A percentile compares a stretch with the other conserved stretches of the same genome.
Evolutionary conservation across 1,139 yeast species (phyloP).

Genomic region (Saccharomycopsis hybrid): DNA sequence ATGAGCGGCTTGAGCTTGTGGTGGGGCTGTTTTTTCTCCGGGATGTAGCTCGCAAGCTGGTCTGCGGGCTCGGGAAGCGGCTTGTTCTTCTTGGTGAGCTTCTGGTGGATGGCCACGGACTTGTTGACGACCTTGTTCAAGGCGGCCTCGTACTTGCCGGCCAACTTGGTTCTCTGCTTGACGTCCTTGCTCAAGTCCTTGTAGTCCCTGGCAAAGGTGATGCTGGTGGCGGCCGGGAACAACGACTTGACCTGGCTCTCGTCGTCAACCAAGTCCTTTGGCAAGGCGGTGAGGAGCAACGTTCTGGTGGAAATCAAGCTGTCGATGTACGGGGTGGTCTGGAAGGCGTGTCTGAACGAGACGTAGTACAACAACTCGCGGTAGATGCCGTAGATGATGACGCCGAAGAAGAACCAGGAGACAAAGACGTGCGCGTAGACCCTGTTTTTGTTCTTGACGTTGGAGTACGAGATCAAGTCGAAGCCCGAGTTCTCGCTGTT

Average conservation of each 20-base stretch:
- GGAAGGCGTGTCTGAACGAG: constrained; percentile 72
- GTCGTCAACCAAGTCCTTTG: constrained; percentile 58
- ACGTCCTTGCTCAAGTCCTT: constrained; percentile 53
- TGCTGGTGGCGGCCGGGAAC: constrained; percentile 66
- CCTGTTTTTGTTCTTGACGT: constrained; percentile 49
- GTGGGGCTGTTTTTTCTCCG: constrained; percentile 71
- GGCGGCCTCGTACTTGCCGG: constrained; percentile 61
- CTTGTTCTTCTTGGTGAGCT: constrained; percentile 56
- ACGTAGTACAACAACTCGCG: constrained; percentile 78
- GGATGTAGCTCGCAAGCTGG: constrained; percentile 60
- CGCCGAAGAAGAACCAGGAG: constrained; percentile 74
- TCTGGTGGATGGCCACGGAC: constrained; percentile 56
- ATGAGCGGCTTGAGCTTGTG: constrained; percentile 56
- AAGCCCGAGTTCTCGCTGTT: constrained; percentile 52
- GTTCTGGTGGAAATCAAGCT: constrained; percentile 69
- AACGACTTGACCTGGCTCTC: constrained; percentile 50
- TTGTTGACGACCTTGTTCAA: constrained; percentile 52
- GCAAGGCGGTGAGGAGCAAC: constrained; percentile 74
- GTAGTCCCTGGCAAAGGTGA: constrained; percentile 69
- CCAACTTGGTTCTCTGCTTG: constrained; percentile 55
- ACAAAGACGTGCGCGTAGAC: constrained; percentile 84
- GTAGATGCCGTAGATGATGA: constrained; percentile 63
- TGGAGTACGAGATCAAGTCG: constrained; percentile 72
- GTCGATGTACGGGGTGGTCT: constrained; percentile 76
- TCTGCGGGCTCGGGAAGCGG: constrained; percentile 39